A percentile compares a stretch with the other conserved stretches of the same genome.
phyloP scores from a whole-genome alignment of 1,284 basidiomycete genomes.

The Leccinum fallax region DNA sequence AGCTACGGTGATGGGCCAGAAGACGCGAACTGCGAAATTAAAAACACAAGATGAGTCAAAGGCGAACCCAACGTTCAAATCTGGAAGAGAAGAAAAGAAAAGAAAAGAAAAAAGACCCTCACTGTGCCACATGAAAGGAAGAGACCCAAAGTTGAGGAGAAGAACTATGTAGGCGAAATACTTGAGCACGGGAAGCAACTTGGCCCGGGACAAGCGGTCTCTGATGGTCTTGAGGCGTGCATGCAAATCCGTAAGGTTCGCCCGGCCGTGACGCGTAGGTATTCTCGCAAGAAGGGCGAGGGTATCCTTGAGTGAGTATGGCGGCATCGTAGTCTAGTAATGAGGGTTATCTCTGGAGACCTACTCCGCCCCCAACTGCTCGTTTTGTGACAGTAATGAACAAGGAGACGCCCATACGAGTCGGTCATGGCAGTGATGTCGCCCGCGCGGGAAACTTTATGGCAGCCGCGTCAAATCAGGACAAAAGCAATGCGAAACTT shows the following conservation, averaged over 20 bases:
- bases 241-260: conserved; percentile 1
- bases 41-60: not conserved
- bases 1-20: conserved; percentile 47
- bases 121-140: conserved; percentile 71
- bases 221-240: conserved; percentile 13
- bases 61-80: not conserved
- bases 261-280: conserved; percentile 5
- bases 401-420: not conserved
- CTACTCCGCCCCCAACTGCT: not conserved
- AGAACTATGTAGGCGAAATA: conserved; percentile 41
- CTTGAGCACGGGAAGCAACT: conserved; percentile 31
- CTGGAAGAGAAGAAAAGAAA: not conserved
- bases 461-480: not conserved
- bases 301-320: conserved; percentile 8
- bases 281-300: conserved; percentile 18
- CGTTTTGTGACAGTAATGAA: not conserved
- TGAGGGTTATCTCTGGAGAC: not conserved
- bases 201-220: conserved; percentile 4
- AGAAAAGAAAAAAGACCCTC: conserved; percentile 23
- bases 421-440: no score
- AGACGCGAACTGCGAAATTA: conserved; percentile 53
- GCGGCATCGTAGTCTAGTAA: conserved; percentile 12
- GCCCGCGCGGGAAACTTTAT: not conserved
- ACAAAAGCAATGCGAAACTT: not conserved
- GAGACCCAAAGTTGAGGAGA: conserved; percentile 56